A percentile compares a stretch with the other conserved stretches of the same genome.
phyloP scores from a whole-genome alignment of 192 early-diverging fungal species.

The Backusella mclennaniae region DNA sequence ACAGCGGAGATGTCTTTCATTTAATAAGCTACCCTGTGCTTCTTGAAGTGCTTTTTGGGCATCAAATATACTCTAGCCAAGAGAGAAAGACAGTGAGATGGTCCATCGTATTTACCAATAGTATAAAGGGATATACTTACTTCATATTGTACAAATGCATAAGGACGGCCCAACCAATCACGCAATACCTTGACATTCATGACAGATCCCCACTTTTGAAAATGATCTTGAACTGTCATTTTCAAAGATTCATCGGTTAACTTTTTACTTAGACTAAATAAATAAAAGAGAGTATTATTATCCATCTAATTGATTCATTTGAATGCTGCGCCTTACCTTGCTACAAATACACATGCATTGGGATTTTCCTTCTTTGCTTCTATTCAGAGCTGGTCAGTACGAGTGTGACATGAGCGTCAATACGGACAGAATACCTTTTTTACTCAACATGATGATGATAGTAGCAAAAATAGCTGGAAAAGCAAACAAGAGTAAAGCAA shows the following conservation, averaged over 20 bases:
- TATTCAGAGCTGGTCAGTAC: not conserved
- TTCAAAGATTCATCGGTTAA: conserved; percentile 53
- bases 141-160: conserved; percentile 79
- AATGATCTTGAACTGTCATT: conserved; percentile 54
- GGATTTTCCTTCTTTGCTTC: conserved; percentile 39
- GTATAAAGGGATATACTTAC: conserved; percentile 26
- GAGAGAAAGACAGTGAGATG: not conserved
- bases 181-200: conserved; percentile 73
- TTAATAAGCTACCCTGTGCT: conserved; percentile 65
- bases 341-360: conserved; percentile 71
- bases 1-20: conserved; percentile 69
- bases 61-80: conserved; percentile 46
- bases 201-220: conserved; percentile 61
- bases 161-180: conserved; percentile 69
- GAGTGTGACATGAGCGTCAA: not conserved
- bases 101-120: not conserved
- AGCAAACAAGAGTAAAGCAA: no score
- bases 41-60: conserved; percentile 57
- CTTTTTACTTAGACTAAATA: conserved; percentile 50
- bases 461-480: not conserved
- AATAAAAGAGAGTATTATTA: not conserved
- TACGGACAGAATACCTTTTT: not conserved
- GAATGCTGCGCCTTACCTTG: conserved; percentile 49
- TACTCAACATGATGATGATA: not conserved
- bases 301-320: not conserved